Evolutionary conservation across 2,329 filamentous ascomycete species (phyloP), one percentile per base, ranked within the genome.

Genomic region (Dendrostoma leiphaemia): DNA sequence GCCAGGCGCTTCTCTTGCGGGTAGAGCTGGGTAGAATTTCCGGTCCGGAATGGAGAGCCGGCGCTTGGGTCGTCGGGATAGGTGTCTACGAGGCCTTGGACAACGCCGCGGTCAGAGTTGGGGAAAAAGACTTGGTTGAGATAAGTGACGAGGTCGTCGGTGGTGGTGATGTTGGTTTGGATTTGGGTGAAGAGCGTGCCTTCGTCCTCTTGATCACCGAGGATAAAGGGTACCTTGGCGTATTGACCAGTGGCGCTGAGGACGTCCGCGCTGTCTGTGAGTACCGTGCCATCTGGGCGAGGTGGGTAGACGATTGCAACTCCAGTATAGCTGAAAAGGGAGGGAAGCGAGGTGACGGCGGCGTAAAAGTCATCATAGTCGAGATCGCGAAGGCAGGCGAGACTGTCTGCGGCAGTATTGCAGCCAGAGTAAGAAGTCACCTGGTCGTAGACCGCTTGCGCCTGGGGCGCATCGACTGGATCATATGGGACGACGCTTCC

Each of bases 131-230:
- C n/a, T n/a, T n/a, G n/a, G n/a, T n/a, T n/a, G n/a, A 88, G 63
- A 62, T 88, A 88, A 3, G 72, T 67, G 8, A 77, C 71, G 0
- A 88, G 57, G 4, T 83, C 67, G 0, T 67, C 69, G 1, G 72
- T 79, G 2, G 78, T 85, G 10, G 76, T 82, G 37, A 87, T 71
- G 63, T 86, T 85, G 26, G 66, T 61, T 50, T 83, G 81, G 60
- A 79, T 78, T n/a, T 86, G 71, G 6, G 80, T 74, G 65, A 87
- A 86, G 4, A 88, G 65, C 0, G 84, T 85, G 8, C 83, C 83
- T 65, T 88, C 84, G 63, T 88, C 84, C 71, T 87, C 82, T 66
- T 83, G 79, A 62, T 84, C 75, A 35, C 85, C 84, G 26, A 82
- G 71, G 51, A 88, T 86, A 63, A 86, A 78, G 3, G 84, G 84